A percentile compares a stretch with the other conserved stretches of the same genome.
phyloP scores from a whole-genome alignment of 1,139 yeast species.

The Arxiozyma bovina region DNA sequence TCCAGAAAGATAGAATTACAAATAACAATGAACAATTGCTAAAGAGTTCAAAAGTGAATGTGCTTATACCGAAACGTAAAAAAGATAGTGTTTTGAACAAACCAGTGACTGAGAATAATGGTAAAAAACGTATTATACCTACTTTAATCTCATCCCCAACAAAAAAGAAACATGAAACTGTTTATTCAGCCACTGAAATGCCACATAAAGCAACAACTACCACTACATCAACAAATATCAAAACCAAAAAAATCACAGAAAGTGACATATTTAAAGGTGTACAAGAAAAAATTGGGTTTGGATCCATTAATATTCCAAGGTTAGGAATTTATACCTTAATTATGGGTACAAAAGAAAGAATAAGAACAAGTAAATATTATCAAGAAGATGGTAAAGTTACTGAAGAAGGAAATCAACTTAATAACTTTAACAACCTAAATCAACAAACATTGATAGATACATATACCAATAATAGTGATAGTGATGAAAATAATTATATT shows the following conservation, averaged over 20 bases:
- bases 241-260: background rate
- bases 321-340: slow-evolving; percentile 34
- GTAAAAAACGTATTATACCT: slow-evolving; percentile 84
- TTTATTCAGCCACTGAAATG: background rate
- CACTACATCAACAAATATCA: background rate
- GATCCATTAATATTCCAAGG: slow-evolving; percentile 32
- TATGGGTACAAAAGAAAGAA: slow-evolving; percentile 29
- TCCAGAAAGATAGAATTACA: background rate
- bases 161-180: background rate
- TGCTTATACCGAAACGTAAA: slow-evolving; percentile 25
- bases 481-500: slow-evolving; percentile 28
- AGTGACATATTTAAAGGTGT: slow-evolving; percentile 7
- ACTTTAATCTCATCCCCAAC: slow-evolving; percentile 48
- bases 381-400: slow-evolving; percentile 34
- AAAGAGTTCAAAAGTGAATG: slow-evolving; percentile 18
- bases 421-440: background rate
- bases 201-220: background rate
- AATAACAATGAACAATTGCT: slow-evolving; percentile 12
- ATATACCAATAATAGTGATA: slow-evolving; percentile 29
- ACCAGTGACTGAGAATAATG: slow-evolving; percentile 35
- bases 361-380: slow-evolving; percentile 15
- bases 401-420: slow-evolving; percentile 1
- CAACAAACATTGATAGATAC: background rate
- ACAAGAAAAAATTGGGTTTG: slow-evolving; percentile 25
- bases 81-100: slow-evolving; percentile 26